A percentile compares a stretch with the other conserved stretches of the same genome.
Evolutionary conservation across 2,329 filamentous ascomycete genomes (phyloP).

Genomic region (Neonectria ditissima): DNA sequence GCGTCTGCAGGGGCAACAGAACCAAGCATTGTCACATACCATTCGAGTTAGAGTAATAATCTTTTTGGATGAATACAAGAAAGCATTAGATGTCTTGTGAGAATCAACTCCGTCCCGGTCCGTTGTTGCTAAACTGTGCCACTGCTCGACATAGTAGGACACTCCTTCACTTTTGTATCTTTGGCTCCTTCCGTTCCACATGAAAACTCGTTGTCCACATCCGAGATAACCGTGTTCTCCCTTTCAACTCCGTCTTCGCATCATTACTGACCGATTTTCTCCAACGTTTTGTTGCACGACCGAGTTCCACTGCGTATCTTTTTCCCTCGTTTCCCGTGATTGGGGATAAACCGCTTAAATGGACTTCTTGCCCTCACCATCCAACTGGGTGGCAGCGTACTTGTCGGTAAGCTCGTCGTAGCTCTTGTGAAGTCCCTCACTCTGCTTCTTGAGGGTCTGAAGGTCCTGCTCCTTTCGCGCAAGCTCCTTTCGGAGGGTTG

Average conservation of each 20-base stretch:
- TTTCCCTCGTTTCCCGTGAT: neutral
- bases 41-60: neutral
- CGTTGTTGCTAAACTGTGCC: conserved; percentile 24
- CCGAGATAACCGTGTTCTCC: neutral
- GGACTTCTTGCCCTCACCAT: conserved; percentile 69
- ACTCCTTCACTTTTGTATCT: conserved; percentile 34
- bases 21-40: neutral
- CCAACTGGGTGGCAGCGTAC: conserved; percentile 70
- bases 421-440: conserved; percentile 82
- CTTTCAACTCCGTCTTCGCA: neutral
- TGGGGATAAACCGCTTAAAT: conserved; percentile 52
- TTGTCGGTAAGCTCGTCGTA: conserved; percentile 89
- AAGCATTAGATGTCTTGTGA: neutral
- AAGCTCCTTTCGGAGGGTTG: conserved; percentile 75
- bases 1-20: neutral
- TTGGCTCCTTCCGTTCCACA: neutral
- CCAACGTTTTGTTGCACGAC: conserved; percentile 1
- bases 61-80: neutral
- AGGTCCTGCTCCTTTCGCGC: conserved; percentile 86
- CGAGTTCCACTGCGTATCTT: neutral
- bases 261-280: neutral
- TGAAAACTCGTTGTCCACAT: neutral
- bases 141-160: conserved; percentile 29
- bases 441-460: conserved; percentile 92
- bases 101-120: neutral